phyloP scores from a whole-genome alignment of 176 grass and related monocot genomes.

The Guadua angustifolia region DNA sequence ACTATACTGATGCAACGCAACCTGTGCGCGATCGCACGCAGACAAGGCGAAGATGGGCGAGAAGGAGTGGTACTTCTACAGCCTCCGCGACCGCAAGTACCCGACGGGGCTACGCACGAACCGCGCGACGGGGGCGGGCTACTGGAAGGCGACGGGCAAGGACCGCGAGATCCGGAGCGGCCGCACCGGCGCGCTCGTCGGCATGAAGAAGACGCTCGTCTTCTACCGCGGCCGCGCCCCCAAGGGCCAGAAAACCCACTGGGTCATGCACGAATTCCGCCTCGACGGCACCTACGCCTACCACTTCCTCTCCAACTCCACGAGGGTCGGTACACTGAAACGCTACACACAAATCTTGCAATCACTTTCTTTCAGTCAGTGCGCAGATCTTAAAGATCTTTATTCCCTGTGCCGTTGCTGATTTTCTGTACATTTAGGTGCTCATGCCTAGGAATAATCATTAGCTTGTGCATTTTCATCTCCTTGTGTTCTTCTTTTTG shows the following conservation, averaged over 20 bases:
- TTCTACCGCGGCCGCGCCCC: constrained; percentile 92
- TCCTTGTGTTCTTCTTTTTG: neutral
- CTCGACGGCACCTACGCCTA: constrained; percentile 79
- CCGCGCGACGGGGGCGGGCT: constrained; percentile 76
- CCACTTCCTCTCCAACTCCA: constrained; percentile 62
- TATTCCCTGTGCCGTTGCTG: neutral
- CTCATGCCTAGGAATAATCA: neutral
- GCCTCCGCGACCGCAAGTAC: constrained; percentile 96
- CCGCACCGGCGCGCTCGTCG: constrained; percentile 65
- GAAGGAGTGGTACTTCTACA: constrained; percentile 99
- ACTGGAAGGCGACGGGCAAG: constrained; percentile 99
- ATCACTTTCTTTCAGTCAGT: too few relatives aligned
- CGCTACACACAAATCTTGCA: neutral
- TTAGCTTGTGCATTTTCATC: neutral
- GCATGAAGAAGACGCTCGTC: constrained; percentile 99
- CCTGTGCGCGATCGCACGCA: neutral
- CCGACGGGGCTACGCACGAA: constrained; percentile 94
- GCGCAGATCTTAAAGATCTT: neutral
- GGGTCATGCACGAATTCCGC: constrained; percentile 97
- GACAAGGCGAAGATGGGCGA: constrained; percentile 83
- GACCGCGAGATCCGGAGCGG: constrained; percentile 78
- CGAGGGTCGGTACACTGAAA: constrained; percentile 47
- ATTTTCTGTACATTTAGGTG: neutral
- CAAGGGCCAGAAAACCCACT: constrained; percentile 89
- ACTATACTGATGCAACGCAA: neutral